phyloP scores from a whole-genome alignment of 2,329 filamentous ascomycete genomes.

The Fusarium sp. region DNA sequence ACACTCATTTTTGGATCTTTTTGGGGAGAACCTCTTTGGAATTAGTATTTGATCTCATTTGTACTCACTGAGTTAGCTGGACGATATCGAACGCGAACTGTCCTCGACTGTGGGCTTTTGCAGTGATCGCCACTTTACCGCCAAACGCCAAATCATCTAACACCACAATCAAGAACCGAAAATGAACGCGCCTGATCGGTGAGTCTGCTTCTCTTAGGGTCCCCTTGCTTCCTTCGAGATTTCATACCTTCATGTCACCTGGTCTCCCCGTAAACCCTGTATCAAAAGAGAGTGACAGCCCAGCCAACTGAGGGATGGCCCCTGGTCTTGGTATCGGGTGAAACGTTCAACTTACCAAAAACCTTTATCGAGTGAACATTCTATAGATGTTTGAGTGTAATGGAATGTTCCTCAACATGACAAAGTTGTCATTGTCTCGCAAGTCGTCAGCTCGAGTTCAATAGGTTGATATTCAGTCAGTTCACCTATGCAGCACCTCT shows the following conservation, averaged over 20 bases:
- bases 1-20: slow-evolving; percentile 14
- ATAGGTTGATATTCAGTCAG: neutral
- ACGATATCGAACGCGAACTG: slow-evolving; percentile 4
- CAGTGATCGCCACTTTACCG: slow-evolving; percentile 40
- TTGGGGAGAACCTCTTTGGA: neutral
- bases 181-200: slow-evolving; percentile 73
- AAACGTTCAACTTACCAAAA: neutral
- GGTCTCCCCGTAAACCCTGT: neutral
- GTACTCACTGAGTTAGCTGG: neutral
- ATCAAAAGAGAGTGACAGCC: neutral
- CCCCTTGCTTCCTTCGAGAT: neutral
- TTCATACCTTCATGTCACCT: neutral
- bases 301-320: neutral
- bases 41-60: neutral
- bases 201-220: slow-evolving; percentile 47
- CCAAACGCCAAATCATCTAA: slow-evolving; percentile 28
- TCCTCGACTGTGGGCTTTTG: slow-evolving; percentile 18
- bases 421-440: neutral
- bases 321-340: neutral
- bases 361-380: neutral
- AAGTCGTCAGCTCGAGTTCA: neutral
- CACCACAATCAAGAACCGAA: slow-evolving; percentile 37
- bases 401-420: neutral
- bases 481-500: neutral
- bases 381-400: neutral